These are phyloP conservation scores for Spizellomyces sp. DNA, from an alignment of 192 early-diverging fungal genomes.

Conservation along the genomic window DNA sequence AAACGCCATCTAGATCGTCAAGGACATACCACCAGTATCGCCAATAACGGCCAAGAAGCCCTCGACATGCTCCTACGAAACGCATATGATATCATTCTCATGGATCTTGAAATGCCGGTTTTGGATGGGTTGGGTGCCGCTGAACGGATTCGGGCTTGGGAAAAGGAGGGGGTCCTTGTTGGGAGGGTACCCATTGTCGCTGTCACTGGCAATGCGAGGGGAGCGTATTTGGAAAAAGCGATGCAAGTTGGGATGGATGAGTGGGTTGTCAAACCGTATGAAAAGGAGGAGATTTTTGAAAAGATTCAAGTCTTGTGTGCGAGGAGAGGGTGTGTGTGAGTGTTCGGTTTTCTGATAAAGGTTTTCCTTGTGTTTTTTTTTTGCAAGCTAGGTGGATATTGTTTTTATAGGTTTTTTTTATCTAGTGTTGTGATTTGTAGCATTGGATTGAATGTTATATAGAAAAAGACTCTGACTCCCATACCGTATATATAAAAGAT, in stretches of 20 bases:
- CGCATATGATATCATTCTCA: slow-evolving; percentile 7
- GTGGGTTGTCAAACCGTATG: slow-evolving; percentile 24
- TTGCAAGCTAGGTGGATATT: too few species aligned
- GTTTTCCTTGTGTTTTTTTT: too few species aligned
- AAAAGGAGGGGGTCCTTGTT: background rate
- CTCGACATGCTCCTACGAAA: slow-evolving; percentile 25
- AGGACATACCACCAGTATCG: slow-evolving; percentile 10
- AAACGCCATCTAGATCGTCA: slow-evolving; percentile 18
- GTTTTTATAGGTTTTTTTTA: too few species aligned
- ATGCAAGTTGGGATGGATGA: slow-evolving; percentile 9
- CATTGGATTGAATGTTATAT: too few species aligned
- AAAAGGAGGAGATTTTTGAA: slow-evolving; percentile 2
- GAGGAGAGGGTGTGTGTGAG: too few species aligned
- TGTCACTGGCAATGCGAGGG: slow-evolving; percentile 15
- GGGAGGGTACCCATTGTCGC: slow-evolving; percentile 8
- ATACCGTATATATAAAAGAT: too few species aligned
- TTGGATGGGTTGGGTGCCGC: slow-evolving; percentile 20
- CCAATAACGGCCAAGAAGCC: slow-evolving; percentile 58
- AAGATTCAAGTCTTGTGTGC: slow-evolving; percentile 2
- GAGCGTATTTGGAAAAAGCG: slow-evolving; percentile 8
- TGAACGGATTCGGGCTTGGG: slow-evolving; percentile 3
- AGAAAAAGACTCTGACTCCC: too few species aligned
- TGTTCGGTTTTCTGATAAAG: too few species aligned
- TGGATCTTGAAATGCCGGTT: slow-evolving; percentile 24
- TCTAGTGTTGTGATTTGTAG: too few species aligned